Percentiles rank a stretch among this genome's conserved stretches.
These are phyloP conservation scores for Exserohilum turcica DNA, from an alignment of 2,329 filamentous ascomycete genomes.

Conservation along the genomic window DNA sequence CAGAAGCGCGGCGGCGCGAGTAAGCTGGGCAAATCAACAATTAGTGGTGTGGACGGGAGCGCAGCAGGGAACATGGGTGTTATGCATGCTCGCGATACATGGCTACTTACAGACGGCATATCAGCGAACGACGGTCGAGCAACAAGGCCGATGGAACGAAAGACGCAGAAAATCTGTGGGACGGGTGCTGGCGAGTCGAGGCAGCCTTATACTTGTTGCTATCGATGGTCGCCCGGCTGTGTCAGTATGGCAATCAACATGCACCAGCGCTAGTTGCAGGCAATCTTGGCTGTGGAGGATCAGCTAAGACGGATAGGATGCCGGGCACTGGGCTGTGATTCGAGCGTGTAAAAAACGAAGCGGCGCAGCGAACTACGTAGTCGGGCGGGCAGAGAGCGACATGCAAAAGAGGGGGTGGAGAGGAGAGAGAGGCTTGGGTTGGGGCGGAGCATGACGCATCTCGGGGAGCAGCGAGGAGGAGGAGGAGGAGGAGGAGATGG, in stretches of 20 bases:
- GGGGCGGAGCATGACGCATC: neutral
- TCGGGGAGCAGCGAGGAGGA: too few species aligned
- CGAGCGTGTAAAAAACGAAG: conserved; percentile 6
- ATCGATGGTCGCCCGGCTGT: neutral
- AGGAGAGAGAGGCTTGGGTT: neutral
- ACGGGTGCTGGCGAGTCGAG: neutral
- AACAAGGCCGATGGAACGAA: conserved; percentile 5
- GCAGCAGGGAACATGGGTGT: conserved; percentile 6
- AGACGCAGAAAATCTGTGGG: neutral
- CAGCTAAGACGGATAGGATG: conserved; percentile 15
- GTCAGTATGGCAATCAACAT: conserved; percentile 11
- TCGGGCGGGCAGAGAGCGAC: conserved; percentile 1
- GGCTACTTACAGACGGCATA: conserved; percentile 13
- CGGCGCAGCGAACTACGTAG: conserved; percentile 2
- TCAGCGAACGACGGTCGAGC: conserved; percentile 11
- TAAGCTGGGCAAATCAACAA: conserved; percentile 25
- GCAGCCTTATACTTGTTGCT: conserved; percentile 10
- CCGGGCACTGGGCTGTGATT: conserved; percentile 13
- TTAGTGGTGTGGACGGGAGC: conserved; percentile 14
- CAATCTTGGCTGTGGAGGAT: conserved; percentile 10
- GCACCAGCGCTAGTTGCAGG: conserved; percentile 17
- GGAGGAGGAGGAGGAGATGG: neutral
- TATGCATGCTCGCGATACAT: neutral
- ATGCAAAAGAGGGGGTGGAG: neutral
- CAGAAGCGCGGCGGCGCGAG: conserved; percentile 34